phyloP scores from a whole-genome alignment of 2,329 filamentous ascomycete species.

The Tolypocladium ophioglossoides region DNA sequence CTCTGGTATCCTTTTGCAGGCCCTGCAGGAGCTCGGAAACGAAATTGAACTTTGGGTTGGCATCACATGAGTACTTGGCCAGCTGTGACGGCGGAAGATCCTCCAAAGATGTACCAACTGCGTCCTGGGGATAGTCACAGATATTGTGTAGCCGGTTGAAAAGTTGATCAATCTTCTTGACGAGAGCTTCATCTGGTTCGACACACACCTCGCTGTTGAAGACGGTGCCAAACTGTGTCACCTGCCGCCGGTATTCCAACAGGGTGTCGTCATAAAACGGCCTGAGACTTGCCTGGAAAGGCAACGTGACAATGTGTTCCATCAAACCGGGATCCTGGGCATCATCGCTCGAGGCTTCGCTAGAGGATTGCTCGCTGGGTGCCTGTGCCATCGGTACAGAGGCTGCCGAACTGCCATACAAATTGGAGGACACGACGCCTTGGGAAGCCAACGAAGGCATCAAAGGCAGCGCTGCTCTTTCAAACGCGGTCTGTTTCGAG shows the following conservation, averaged over 20 bases:
- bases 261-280: conserved; percentile 42
- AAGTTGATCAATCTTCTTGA: conserved; percentile 38
- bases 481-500: conserved; percentile 16
- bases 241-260: conserved; percentile 27
- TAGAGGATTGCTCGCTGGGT: conserved; percentile 11
- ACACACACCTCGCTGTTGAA: conserved; percentile 29
- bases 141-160: conserved; percentile 40
- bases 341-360: conserved; percentile 9
- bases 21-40: conserved; percentile 41
- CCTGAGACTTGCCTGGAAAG: conserved; percentile 42
- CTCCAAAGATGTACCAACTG: conserved; percentile 31
- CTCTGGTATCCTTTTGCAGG: conserved; percentile 31
- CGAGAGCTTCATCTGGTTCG: conserved; percentile 27
- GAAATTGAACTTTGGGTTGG: conserved; percentile 52
- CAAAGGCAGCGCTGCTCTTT: conserved; percentile 9
- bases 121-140: conserved; percentile 46
- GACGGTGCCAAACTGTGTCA: conserved; percentile 32
- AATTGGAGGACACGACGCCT: conserved; percentile 7
- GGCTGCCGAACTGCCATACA: conserved; percentile 12
- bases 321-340: conserved; percentile 2
- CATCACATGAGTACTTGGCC: conserved; percentile 42
- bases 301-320: conserved; percentile 45
- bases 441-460: conserved; percentile 11
- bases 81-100: conserved; percentile 27
- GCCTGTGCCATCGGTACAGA: conserved; percentile 16